These are phyloP conservation scores for Globisporangium ultimum DNA, from an alignment of 352 stramenopile genomes.

Conservation along the genomic window DNA sequence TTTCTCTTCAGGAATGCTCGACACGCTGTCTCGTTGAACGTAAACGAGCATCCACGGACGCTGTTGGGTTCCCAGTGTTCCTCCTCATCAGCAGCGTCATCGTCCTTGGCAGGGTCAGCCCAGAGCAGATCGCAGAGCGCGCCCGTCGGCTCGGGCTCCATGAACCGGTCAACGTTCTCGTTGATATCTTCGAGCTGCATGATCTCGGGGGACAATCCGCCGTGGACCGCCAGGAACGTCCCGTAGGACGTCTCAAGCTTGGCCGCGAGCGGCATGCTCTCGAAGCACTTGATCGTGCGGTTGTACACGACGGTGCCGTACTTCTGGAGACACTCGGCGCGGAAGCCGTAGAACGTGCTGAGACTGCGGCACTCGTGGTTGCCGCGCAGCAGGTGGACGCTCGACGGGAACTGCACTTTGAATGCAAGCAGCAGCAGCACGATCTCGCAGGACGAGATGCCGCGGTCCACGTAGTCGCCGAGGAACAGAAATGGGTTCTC, in stretches of 20 bases:
- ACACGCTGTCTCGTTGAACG: constrained; percentile 68
- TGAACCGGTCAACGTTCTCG: constrained; percentile 64
- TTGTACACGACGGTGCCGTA: constrained; percentile 80
- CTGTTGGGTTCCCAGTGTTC: constrained; percentile 58
- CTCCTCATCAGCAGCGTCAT: constrained; percentile 21
- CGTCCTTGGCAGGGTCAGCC: constrained; percentile 96
- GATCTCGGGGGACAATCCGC: constrained; percentile 73
- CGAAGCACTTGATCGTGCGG: constrained; percentile 80
- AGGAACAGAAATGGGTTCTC: constrained; percentile 98
- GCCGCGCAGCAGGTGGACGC: constrained; percentile 97
- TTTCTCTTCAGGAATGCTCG: constrained; percentile 67
- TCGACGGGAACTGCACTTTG: constrained; percentile 98
- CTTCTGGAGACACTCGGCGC: constrained; percentile 94
- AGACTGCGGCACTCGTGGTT: constrained; percentile 99
- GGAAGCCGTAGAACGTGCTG: constrained; percentile 99
- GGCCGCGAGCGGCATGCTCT: constrained; percentile 74
- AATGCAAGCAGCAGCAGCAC: constrained; percentile 96
- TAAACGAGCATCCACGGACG: constrained; percentile 76
- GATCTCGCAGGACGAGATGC: constrained; percentile 96
- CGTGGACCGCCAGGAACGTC: constrained; percentile 67
- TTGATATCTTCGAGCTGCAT: constrained; percentile 74
- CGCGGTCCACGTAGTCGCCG: constrained; percentile 91
- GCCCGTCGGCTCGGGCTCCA: constrained; percentile 79
- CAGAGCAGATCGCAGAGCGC: constrained; percentile 99
- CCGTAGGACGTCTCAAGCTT: constrained; percentile 57